A percentile compares a stretch with the other conserved stretches of the same genome.
phyloP scores from a whole-genome alignment of 169 alveolate genomes.

The Plasmodium cynomolgi region DNA sequence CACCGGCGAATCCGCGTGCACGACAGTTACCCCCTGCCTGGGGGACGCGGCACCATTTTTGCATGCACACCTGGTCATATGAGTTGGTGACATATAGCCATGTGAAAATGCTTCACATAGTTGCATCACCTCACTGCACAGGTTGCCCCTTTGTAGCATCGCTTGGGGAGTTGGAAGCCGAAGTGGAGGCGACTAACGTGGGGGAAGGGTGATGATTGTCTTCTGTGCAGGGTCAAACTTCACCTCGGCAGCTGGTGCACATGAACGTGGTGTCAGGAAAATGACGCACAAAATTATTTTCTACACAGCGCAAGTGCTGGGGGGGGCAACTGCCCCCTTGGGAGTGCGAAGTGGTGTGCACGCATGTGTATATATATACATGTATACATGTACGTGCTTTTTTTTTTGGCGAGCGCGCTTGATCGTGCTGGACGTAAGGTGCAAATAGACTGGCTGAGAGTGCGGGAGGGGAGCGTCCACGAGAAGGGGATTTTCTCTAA shows the following conservation, averaged over 20 bases:
- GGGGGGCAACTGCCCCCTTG: neutral
- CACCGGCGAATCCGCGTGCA: neutral
- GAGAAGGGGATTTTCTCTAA: neutral
- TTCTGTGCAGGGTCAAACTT: neutral
- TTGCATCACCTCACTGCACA: neutral
- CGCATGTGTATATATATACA: neutral
- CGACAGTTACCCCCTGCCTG: neutral
- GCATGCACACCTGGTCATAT: neutral
- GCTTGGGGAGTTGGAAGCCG: neutral
- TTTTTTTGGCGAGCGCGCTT: neutral
- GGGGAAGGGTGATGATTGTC: neutral
- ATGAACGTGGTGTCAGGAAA: neutral
- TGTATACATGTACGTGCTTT: neutral
- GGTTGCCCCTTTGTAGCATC: neutral
- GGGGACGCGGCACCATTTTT: neutral
- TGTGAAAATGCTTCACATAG: neutral
- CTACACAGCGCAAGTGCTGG: neutral
- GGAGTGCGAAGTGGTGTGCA: neutral
- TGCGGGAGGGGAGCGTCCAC: neutral
- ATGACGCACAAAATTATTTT: neutral
- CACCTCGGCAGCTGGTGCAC: neutral
- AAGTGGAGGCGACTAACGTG: neutral
- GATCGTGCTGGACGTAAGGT: neutral
- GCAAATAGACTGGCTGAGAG: neutral
- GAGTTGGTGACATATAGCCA: neutral